Base-by-base conservation (phyloP, 2,329 filamentous ascomycete species). In the Arthroderma uncinatum region DNA sequence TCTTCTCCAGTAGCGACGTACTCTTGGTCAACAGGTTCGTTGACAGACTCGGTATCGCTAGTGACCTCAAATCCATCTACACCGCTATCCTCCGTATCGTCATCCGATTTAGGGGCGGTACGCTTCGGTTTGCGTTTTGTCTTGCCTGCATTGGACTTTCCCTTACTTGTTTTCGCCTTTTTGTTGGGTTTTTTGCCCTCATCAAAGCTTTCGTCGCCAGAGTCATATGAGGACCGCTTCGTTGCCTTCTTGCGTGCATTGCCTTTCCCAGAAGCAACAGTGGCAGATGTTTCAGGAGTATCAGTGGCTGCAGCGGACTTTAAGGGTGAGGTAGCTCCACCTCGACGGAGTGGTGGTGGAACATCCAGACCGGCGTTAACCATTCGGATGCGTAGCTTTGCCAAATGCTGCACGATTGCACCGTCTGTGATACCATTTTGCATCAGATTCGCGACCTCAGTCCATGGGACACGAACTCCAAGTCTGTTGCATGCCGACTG, bases 371-470 rank as follows among this genome's bases (percentile, higher is more conserved):
- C 66, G 2, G 64, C 63, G 2, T 62, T 59, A 7, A 66, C 59
- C 59, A 75, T 68, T 30, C 69, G 67, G 16, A 39, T 53, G 7
- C 75, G 73, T 2, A 77, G 61, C 58, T 78, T 78, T 0, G 73
- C 67, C 12, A 78, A 64, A 55, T 78, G 76, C 60, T 78, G 76
- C 1, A 73, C 64, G 21, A 77, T 75, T 1, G 74, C 72, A 1
- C 75, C 74, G 52, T 73, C 73, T 0, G 68, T 70, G 56, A 73
- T 72, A n/a, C 67, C 67, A 1, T 65, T 56, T 4, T 70, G 70
- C 70, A 78, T 74, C 1, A 65, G 60, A 21, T 61, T 53, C 4
- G 73, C 74, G 21, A 76, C 67, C 1, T 70, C 59, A 0, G 64
- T 62, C 73, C 74, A 78, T 7, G 76, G 75, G 19, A 78, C 67